These are phyloP conservation scores for Neocallimastix lanati DNA, from an alignment of 192 early-diverging fungal genomes.

Conservation along the genomic window DNA sequence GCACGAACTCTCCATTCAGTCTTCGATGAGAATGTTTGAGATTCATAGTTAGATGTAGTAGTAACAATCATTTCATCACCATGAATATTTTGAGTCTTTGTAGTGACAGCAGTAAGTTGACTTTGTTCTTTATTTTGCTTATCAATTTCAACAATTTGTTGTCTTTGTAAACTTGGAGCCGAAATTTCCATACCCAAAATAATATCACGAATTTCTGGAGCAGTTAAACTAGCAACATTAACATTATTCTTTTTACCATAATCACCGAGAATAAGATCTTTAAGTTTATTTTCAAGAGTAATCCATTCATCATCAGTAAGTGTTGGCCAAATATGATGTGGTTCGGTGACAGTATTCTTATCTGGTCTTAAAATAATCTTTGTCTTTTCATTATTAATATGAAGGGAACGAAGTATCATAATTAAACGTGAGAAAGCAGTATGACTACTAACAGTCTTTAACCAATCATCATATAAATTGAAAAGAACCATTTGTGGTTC, in stretches of 20 bases:
- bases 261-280: conserved; percentile 93
- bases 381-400: conserved; percentile 95
- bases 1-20: conserved; percentile 97
- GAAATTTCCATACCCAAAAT: conserved; percentile 99
- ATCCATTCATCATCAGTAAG: conserved; percentile 95
- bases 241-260: conserved; percentile 99
- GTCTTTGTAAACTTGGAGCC: conserved; percentile 85
- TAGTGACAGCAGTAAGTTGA: conserved; percentile 86
- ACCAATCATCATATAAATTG: conserved; percentile 91
- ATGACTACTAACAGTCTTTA: conserved; percentile 82
- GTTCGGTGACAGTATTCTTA: conserved; percentile 75
- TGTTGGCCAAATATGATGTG: conserved; percentile 96
- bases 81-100: conserved; percentile 88
- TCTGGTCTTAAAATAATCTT: conserved; percentile 93
- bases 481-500: conserved; percentile 86
- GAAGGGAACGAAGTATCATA: conserved; percentile 85
- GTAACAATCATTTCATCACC: conserved; percentile 98
- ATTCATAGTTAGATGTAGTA: conserved; percentile 90
- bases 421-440: conserved; percentile 96
- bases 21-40: conserved; percentile 93
- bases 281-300: conserved; percentile 79
- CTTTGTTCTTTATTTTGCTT: conserved; percentile 86
- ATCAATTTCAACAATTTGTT: conserved; percentile 95
- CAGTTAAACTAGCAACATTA: conserved; percentile 87
- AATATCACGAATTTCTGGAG: conserved; percentile 94